Percentiles rank a stretch among this genome's conserved stretches.
These are phyloP conservation scores for Pythium folliculosum DNA, from an alignment of 352 stramenopile genomes.

Conservation along the genomic window DNA sequence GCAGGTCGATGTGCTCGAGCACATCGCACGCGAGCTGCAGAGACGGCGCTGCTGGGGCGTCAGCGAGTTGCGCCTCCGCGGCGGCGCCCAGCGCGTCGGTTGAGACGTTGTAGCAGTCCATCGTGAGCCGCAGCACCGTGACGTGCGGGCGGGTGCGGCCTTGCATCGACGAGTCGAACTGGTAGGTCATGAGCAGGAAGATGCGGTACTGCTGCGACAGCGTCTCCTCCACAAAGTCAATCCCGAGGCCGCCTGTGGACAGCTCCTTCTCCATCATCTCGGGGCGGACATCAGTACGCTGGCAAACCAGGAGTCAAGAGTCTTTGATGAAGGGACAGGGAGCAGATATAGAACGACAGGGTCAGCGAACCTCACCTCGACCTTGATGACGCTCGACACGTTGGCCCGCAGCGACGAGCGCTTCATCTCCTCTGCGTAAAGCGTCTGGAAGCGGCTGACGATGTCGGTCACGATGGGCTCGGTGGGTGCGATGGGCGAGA, in stretches of 20 bases:
- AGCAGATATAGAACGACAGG: neutral
- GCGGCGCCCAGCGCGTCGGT: conserved; percentile 1
- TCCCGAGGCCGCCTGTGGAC: conserved; percentile 29
- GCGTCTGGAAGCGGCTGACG: conserved; percentile 48
- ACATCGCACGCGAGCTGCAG: conserved; percentile 42
- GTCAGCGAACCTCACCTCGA: conserved; percentile 31
- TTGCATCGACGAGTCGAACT: conserved; percentile 60
- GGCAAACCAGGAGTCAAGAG: too few species aligned
- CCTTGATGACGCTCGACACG: conserved; percentile 53
- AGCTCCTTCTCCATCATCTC: conserved; percentile 51
- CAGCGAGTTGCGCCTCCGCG: conserved; percentile 9
- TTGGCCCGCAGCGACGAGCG: conserved; percentile 43
- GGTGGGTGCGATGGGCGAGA: conserved; percentile 21
- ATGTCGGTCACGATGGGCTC: conserved; percentile 39
- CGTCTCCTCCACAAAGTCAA: conserved; percentile 44
- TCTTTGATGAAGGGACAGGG: too few species aligned
- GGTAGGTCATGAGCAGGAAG: conserved; percentile 58
- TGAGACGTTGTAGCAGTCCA: conserved; percentile 57
- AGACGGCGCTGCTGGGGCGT: conserved; percentile 1
- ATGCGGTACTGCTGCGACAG: conserved; percentile 49
- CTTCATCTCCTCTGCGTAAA: conserved; percentile 52
- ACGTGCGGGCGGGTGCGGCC: conserved; percentile 55
- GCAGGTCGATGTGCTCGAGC: conserved; percentile 58
- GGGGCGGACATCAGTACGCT: conserved; percentile 39
- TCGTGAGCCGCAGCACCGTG: conserved; percentile 51